Percentiles rank a stretch among this genome's conserved stretches.
Evolutionary conservation across 2,329 filamentous ascomycete genomes (phyloP).

Genomic region (Beauveria bassiana): DNA sequence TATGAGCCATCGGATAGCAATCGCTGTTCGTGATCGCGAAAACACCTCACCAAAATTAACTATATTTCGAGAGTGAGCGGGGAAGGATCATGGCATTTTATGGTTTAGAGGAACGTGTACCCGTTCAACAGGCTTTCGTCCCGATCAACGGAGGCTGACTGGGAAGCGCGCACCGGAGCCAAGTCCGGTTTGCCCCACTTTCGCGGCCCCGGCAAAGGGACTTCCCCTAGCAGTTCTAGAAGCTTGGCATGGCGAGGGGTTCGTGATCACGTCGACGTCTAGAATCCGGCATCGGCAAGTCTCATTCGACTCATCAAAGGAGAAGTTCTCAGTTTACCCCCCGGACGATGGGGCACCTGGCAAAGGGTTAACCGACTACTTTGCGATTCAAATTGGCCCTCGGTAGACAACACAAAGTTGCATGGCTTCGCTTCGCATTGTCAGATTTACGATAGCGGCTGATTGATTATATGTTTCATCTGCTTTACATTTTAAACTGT

Average conservation of each 20-base stretch:
- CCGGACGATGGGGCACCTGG: no score
- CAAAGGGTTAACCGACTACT: no score
- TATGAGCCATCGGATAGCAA: no score
- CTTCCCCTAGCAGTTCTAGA: not conserved
- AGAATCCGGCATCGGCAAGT: no score
- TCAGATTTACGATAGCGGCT: no score
- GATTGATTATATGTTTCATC: no score
- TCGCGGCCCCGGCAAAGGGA: constrained; percentile 1
- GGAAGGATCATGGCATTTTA: not conserved
- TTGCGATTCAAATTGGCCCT: no score
- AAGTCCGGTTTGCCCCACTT: constrained; percentile 6
- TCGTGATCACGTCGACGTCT: not conserved
- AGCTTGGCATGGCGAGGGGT: not conserved
- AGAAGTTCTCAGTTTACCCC: no score
- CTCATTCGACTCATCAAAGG: no score
- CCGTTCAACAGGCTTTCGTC: not conserved
- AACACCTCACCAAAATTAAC: not conserved
- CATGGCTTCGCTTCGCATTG: no score
- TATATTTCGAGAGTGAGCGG: not conserved
- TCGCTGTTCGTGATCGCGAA: not conserved
- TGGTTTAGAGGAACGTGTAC: not conserved
- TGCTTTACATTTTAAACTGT: no score
- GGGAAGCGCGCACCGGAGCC: not conserved
- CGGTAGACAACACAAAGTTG: no score
- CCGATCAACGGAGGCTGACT: constrained; percentile 1